Evolutionary conservation across 805 yeast species (phyloP).

Genomic region (Saturnispora quitensis): DNA sequence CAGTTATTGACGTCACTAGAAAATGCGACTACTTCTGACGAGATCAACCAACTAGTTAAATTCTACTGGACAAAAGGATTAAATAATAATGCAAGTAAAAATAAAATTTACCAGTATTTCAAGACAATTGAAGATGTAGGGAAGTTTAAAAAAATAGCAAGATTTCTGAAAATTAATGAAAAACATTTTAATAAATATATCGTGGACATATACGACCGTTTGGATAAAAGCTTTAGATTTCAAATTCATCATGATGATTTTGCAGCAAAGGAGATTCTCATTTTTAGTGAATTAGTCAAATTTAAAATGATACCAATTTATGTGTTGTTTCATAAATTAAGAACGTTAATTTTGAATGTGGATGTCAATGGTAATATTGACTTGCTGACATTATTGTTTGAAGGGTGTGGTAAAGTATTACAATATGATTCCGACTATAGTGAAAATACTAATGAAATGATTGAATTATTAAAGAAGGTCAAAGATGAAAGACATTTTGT

Average conservation of each 20-base stretch:
- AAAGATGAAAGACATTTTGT: constrained; percentile 41
- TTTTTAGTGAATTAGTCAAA: constrained; percentile 68
- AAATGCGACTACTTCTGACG: constrained; percentile 36
- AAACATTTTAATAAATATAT: constrained; percentile 40
- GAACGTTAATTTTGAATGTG: constrained; percentile 45
- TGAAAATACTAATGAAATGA: constrained; percentile 53
- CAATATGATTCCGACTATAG: constrained; percentile 47
- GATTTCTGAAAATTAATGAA: constrained; percentile 60
- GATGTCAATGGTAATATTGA: constrained; percentile 55
- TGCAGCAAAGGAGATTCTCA: constrained; percentile 48
- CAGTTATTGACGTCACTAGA: constrained; percentile 15
- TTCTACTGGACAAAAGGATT: constrained; percentile 42
- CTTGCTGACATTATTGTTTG: constrained; percentile 59
- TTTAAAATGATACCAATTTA: constrained; percentile 67
- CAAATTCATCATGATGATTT: constrained; percentile 46
- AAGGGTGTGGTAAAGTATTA: constrained; percentile 61
- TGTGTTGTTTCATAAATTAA: constrained; percentile 63
- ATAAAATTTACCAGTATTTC: constrained; percentile 50
- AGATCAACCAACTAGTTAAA: constrained; percentile 38
- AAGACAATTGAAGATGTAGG: constrained; percentile 38
- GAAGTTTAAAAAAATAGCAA: constrained; percentile 42
- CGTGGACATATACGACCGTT: constrained; percentile 40
- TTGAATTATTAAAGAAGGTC: constrained; percentile 43
- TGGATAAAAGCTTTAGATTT: constrained; percentile 53
- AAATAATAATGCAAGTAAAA: constrained; percentile 65